Conservation (phyloP, 1,284 basidiomycete species). For the Ganoderma boninense region DNA sequence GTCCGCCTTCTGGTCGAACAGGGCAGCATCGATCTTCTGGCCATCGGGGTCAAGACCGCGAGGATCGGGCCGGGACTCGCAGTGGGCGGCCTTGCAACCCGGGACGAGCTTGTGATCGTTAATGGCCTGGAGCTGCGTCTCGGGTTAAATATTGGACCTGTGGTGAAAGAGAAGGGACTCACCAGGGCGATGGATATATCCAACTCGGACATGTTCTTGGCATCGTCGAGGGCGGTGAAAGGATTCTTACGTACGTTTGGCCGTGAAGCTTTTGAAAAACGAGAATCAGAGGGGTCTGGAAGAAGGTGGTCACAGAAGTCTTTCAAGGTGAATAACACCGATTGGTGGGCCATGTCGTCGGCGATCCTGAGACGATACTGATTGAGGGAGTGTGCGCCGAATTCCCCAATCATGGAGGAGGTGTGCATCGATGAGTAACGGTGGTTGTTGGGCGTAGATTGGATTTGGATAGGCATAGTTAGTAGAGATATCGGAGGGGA, state of each 20-base stretch:
- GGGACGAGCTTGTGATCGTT: neutral
- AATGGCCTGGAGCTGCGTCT: neutral
- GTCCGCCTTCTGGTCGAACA: neutral
- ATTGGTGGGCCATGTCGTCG: neutral
- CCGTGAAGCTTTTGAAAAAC: neutral
- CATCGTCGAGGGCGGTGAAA: neutral
- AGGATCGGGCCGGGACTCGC: slow-evolving; percentile 2
- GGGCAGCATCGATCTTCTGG: slow-evolving; percentile 8
- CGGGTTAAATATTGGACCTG: neutral
- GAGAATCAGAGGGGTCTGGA: neutral
- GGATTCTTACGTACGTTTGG: neutral
- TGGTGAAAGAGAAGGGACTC: neutral
- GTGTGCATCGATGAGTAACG: neutral
- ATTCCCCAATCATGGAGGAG: neutral
- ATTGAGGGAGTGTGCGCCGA: neutral
- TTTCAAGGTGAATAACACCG: neutral
- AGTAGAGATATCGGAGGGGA: too few relatives aligned
- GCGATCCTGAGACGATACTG: neutral
- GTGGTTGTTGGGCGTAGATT: neutral
- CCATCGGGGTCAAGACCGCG: neutral
- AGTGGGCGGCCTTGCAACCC: slow-evolving; percentile 1
- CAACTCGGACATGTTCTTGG: neutral
- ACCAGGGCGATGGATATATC: neutral
- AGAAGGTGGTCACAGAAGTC: neutral
- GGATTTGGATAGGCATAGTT: too few relatives aligned